Conservation (phyloP, 768 basidiomycete species). For the Russula olivacea region DNA sequence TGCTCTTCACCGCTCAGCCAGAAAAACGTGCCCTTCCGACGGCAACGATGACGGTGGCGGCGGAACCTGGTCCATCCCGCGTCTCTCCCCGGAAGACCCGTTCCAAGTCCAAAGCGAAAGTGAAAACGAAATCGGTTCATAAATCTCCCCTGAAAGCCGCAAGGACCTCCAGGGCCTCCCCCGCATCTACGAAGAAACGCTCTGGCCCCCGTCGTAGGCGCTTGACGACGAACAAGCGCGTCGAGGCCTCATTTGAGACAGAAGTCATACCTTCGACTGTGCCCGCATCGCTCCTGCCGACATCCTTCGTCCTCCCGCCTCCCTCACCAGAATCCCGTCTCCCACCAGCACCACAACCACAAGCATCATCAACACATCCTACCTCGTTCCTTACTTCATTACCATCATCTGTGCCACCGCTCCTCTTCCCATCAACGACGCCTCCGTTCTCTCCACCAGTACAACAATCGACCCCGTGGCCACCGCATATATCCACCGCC, state of each 20-base stretch:
- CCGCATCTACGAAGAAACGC: constrained; percentile 36
- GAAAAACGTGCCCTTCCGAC: background rate
- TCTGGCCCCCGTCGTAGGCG: constrained; percentile 32
- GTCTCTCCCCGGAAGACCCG: constrained; percentile 17
- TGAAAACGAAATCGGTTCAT: background rate
- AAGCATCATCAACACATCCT: background rate
- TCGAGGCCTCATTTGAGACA: constrained; percentile 47
- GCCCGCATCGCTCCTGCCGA: constrained; percentile 43
- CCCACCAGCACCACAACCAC: constrained; percentile 34
- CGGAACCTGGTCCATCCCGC: constrained; percentile 11
- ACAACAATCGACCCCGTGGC: background rate
- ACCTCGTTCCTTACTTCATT: background rate
- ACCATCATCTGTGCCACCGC: constrained; percentile 1
- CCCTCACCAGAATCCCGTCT: constrained; percentile 66
- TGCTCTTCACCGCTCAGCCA: background rate
- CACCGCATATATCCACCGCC: background rate
- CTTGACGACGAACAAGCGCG: constrained; percentile 19
- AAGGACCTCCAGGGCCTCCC: constrained; percentile 22
- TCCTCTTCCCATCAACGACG: constrained; percentile 12
- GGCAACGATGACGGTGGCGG: background rate
- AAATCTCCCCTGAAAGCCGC: constrained; percentile 13
- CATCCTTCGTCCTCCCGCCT: constrained; percentile 71
- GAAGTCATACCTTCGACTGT: constrained; percentile 40
- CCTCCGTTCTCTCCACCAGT: constrained; percentile 10
- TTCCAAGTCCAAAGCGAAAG: constrained; percentile 15